Evolutionary conservation across 257 asterid genomes (phyloP), one percentile per base, ranked within the genome.

Genomic region (Petunia secreta): DNA sequence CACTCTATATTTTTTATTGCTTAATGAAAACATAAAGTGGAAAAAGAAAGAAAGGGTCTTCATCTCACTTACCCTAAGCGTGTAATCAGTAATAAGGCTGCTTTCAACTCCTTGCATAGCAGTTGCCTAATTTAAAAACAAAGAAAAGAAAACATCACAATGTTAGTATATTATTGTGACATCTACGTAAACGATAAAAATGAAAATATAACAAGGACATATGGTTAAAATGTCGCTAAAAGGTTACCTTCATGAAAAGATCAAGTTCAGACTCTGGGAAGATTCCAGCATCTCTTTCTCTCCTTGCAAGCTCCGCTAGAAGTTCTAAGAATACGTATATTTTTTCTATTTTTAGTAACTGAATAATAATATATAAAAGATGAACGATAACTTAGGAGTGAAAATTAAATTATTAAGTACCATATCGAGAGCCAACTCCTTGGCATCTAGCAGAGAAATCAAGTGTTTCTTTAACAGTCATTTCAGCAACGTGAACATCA

Each of bases 361-460:
- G 25, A 79, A 2, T 7, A 4, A 77, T 1, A 15, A 10, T 75
- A 11, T 0, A 41, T 8, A 16, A 63, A 5, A 8, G 7, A 75
- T 46, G 36, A 14, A 4, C 0, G 9, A 2, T 2, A 38, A 44
- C 5, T 16, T 44, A 48, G 5, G 1, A 65, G 38, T 54, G 2
- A 58, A 37, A 39, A 14, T 3, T 16, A 6, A 52, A 40, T 44
- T 40, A 58, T 40, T 68, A 7, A 65, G 25, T 93, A 95, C 99
- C 99, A 6, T 91, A 94, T 81, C 97, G 85, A 1, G 97, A 88
- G 59, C 99, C 98, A 34, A 95, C 93, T 0, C 99, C 99, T 74
- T 85, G 99, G 69, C 99, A 95, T 62, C 97, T 87, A 3, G 97
- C 97, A 0, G 99, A 95, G 85, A 95, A 95, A 88, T 95, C 98